Conservation (phyloP, 2,329 filamentous ascomycete species). For the Exserohilum turcica region DNA sequence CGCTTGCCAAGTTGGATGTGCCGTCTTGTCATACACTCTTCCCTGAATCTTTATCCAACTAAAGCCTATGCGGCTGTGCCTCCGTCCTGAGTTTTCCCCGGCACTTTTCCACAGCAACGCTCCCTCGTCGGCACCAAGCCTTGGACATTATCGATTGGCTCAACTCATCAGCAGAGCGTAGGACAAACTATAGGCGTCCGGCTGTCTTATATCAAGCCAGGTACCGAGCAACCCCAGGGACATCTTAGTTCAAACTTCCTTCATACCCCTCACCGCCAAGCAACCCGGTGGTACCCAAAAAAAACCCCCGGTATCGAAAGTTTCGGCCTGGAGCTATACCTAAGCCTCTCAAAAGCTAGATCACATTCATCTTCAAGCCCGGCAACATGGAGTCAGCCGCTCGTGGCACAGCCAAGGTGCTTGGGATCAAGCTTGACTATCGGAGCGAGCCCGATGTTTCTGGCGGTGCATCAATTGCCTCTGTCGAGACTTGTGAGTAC, state of each 20-base stretch:
- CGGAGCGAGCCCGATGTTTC: conserved; percentile 72
- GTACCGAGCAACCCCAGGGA: not conserved
- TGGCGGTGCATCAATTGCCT: conserved; percentile 78
- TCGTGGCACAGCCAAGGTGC: conserved; percentile 75
- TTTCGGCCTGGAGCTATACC: not conserved
- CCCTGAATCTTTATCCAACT: conserved; percentile 18
- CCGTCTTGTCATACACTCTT: conserved; percentile 19
- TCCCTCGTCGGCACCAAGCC: conserved; percentile 13
- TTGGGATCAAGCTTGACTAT: conserved; percentile 81
- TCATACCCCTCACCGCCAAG: not conserved
- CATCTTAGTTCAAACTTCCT: conserved; percentile 1
- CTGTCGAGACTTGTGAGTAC: conserved; percentile 52
- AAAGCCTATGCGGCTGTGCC: conserved; percentile 23
- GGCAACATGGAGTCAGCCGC: conserved; percentile 53
- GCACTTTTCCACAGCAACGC: conserved; percentile 26
- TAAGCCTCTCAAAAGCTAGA: not conserved
- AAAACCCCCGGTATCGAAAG: not conserved
- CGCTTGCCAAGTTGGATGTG: conserved; percentile 28
- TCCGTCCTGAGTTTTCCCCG: conserved; percentile 26
- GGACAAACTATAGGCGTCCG: conserved; percentile 9
- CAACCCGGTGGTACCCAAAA: not conserved
- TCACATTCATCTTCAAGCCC: not conserved
- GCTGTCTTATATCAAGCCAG: conserved; percentile 1
- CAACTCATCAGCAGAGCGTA: conserved; percentile 5
- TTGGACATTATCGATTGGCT: conserved; percentile 11